A percentile compares a stretch with the other conserved stretches of the same genome.
phyloP scores from a whole-genome alignment of 1,284 basidiomycete species.

The Fomitopsis betulina region DNA sequence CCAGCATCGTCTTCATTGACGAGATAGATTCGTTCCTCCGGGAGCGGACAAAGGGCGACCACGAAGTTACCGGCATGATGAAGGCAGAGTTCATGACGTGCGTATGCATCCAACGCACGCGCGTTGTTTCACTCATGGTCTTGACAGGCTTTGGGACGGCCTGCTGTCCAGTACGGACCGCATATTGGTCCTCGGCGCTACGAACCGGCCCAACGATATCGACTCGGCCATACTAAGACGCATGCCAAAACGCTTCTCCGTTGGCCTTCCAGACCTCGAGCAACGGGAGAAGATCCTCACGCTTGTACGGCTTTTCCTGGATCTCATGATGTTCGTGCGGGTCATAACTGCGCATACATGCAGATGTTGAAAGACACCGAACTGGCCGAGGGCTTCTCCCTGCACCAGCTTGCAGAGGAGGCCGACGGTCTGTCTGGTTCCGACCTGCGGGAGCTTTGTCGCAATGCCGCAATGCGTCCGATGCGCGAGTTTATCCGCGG shows the following conservation, averaged over 20 bases:
- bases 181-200: conserved; percentile 93
- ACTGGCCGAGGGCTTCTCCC: conserved; percentile 61
- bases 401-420: conserved; percentile 65
- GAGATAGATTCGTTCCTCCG: conserved; percentile 89
- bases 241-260: conserved; percentile 97
- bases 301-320: conserved; percentile 49
- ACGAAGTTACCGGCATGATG: conserved; percentile 99
- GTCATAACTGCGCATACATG: neutral
- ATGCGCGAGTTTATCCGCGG: conserved; percentile 82
- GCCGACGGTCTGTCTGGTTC: conserved; percentile 86
- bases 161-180: conserved; percentile 81
- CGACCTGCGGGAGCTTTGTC: conserved; percentile 92
- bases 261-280: conserved; percentile 76
- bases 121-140: neutral
- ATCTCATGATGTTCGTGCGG: neutral
- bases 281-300: conserved; percentile 89
- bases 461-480: conserved; percentile 89
- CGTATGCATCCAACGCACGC: conserved; percentile 25
- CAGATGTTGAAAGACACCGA: conserved; percentile 84
- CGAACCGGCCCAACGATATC: conserved; percentile 94
- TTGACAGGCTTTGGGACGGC: conserved; percentile 88
- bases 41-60: conserved; percentile 84
- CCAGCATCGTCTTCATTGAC: conserved; percentile 79
- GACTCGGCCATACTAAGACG: conserved; percentile 93
- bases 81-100: conserved; percentile 99